Percentiles rank a stretch among this genome's conserved stretches.
Evolutionary conservation across 2,329 filamentous ascomycete species (phyloP).

Genomic region (Plenodomus biglobosus): DNA sequence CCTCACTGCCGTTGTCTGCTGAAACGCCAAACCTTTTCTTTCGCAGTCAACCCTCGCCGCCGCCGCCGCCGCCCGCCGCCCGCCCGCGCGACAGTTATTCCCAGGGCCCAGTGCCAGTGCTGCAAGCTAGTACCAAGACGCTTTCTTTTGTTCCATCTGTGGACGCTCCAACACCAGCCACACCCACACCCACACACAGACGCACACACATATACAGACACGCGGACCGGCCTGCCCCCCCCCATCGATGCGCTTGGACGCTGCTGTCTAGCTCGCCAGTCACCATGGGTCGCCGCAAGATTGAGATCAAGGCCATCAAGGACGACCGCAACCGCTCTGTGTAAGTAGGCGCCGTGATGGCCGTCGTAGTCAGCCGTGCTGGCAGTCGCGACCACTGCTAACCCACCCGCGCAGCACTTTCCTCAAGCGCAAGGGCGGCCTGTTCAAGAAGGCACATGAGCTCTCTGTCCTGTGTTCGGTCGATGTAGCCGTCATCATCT

Average conservation of each 20-base stretch:
- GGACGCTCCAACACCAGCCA: constrained; percentile 24
- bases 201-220: too few relatives aligned
- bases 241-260: constrained; percentile 35
- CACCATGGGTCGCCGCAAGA: constrained; percentile 94
- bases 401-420: constrained; percentile 71
- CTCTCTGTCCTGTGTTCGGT: constrained; percentile 96
- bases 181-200: constrained; percentile 14
- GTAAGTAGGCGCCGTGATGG: constrained; percentile 59
- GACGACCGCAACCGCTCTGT: constrained; percentile 97
- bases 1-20: constrained; percentile 18
- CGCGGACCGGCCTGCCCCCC: constrained; percentile 6
- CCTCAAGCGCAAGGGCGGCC: constrained; percentile 94
- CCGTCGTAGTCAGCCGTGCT: neutral
- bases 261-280: constrained; percentile 15
- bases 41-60: constrained; percentile 5
- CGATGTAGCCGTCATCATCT: constrained; percentile 98
- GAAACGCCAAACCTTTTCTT: constrained; percentile 27
- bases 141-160: constrained; percentile 27
- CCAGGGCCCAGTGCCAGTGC: too few relatives aligned
- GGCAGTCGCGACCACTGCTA: constrained; percentile 22
- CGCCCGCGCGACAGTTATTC: too few relatives aligned
- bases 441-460: constrained; percentile 99
- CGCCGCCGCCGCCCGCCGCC: too few relatives aligned
- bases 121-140: constrained; percentile 24
- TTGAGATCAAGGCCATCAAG: constrained; percentile 99